Base-by-base conservation (phyloP, 2,329 filamentous ascomycete genomes). In the Claviceps spartinae region DNA sequence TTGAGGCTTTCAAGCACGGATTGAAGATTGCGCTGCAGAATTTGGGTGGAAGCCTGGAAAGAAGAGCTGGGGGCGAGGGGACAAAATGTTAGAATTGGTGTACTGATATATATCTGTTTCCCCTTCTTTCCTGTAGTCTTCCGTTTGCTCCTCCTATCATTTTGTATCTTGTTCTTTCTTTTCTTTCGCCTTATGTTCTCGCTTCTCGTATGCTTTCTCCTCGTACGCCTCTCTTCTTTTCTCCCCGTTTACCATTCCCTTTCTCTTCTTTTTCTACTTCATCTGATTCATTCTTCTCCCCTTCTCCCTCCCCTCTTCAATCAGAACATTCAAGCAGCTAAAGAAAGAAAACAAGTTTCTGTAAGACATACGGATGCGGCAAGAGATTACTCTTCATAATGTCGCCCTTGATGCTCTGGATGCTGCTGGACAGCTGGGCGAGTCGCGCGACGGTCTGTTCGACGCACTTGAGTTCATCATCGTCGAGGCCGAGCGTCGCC, bases 381-480 rank as follows among this genome's bases (percentile, higher is more conserved):
- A 89, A 72, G 24, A 82, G 82, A 51, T 83, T 78, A 63, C 75
- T 80, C 54, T 75, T 74, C 41, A 78, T 65, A 41, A 88, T 71
- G 59, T 81, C 77, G 57, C 72, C 68, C 58, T 79, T 77, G 22
- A 89, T 70, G 42, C 82, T 84, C 53, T 70, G 74, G 20, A 90
- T 78, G 59, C 79, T 86, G 64, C 77, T 82, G 4, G 81, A 79
- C 24, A 90, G 75, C 62, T 87, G 82, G 46, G 75, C 74, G 22
- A 89, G 74, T 30, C 83, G 77, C 60, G 82, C 78, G 42, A 86
- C 79, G 30, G 82, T 81, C 66, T 84, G 78, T 61, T 90, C 86
- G 26, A 90, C 75, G 42, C 78, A 74, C 67, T 83, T 86, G 58
- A 82, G 70, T 65, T 84, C 80, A 20, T 82, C 79, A 30, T 72